phyloP scores from a whole-genome alignment of 2,329 filamentous ascomycete genomes.

The Salinomyces thailandicus region DNA sequence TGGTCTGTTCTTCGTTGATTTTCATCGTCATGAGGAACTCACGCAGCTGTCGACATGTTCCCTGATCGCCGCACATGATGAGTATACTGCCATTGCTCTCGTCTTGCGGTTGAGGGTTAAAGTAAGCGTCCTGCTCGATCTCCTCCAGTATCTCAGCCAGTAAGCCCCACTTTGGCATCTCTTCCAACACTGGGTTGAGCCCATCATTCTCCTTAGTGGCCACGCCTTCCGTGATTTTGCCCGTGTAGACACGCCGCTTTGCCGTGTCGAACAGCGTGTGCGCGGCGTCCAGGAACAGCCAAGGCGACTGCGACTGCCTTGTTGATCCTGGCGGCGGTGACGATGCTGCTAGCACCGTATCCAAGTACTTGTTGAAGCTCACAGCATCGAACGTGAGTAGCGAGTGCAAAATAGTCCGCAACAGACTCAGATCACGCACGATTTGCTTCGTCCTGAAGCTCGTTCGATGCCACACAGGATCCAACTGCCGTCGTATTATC shows the following conservation, averaged over 20 bases:
- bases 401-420: slow-evolving; percentile 70
- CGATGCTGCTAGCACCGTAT: slow-evolving; percentile 86
- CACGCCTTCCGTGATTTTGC: slow-evolving; percentile 52
- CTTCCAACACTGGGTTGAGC: slow-evolving; percentile 73
- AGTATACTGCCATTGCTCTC: slow-evolving; percentile 86
- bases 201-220: slow-evolving; percentile 47
- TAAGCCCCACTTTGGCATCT: slow-evolving; percentile 86
- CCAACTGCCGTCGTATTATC: slow-evolving; percentile 76
- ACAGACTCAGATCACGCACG: slow-evolving; percentile 73
- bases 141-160: slow-evolving; percentile 86
- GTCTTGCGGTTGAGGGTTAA: slow-evolving; percentile 64
- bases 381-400: slow-evolving; percentile 82
- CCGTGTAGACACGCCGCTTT: slow-evolving; percentile 75
- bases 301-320: slow-evolving; percentile 81
- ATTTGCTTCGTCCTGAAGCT: slow-evolving; percentile 94
- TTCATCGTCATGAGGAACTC: slow-evolving; percentile 92
- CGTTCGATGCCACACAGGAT: slow-evolving; percentile 94
- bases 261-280: slow-evolving; percentile 90
- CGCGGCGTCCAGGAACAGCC: slow-evolving; percentile 90
- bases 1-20: slow-evolving; percentile 38
- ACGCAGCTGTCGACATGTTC: slow-evolving; percentile 75
- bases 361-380: slow-evolving; percentile 82
- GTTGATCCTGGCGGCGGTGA: slow-evolving; percentile 80
- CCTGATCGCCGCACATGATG: slow-evolving; percentile 87
- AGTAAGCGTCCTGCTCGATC: slow-evolving; percentile 81